phyloP scores from a whole-genome alignment of 2,329 filamentous ascomycete genomes.

The Aspergillus jensenii region DNA sequence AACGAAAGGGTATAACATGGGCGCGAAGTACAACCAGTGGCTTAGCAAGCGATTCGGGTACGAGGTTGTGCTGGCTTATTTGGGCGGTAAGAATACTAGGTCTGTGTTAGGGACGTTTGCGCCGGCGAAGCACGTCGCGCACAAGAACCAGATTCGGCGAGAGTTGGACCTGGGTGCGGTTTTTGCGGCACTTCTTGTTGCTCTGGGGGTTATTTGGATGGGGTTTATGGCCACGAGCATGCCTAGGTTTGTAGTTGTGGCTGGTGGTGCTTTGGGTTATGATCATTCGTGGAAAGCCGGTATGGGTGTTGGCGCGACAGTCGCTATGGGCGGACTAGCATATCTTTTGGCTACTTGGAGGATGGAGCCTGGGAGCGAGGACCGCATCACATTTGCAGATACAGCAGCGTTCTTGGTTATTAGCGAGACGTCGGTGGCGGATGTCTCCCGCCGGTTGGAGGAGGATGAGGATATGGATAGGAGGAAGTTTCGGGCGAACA shows the following conservation, averaged over 20 bases:
- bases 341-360: not conserved
- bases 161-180: not conserved
- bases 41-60: slow-evolving; percentile 68
- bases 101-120: slow-evolving; percentile 62
- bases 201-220: not conserved
- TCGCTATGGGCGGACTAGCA: not conserved
- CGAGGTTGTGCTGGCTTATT: slow-evolving; percentile 60
- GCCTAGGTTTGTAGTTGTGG: not conserved
- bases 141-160: slow-evolving; percentile 10
- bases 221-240: not conserved
- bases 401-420: slow-evolving; percentile 66
- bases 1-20: slow-evolving; percentile 64
- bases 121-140: slow-evolving; percentile 39
- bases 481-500: slow-evolving; percentile 70
- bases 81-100: slow-evolving; percentile 58
- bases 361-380: slow-evolving; percentile 15
- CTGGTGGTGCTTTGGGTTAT: not conserved
- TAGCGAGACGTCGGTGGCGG: slow-evolving; percentile 66
- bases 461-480: slow-evolving; percentile 57
- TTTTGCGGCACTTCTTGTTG: not conserved
- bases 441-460: slow-evolving; percentile 61
- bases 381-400: slow-evolving; percentile 33
- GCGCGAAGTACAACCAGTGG: slow-evolving; percentile 60
- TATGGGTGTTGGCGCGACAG: not conserved
- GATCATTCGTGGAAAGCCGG: not conserved